Conservation (phyloP, 1,284 basidiomycete genomes). For the Sphaerobolus stellatus region DNA sequence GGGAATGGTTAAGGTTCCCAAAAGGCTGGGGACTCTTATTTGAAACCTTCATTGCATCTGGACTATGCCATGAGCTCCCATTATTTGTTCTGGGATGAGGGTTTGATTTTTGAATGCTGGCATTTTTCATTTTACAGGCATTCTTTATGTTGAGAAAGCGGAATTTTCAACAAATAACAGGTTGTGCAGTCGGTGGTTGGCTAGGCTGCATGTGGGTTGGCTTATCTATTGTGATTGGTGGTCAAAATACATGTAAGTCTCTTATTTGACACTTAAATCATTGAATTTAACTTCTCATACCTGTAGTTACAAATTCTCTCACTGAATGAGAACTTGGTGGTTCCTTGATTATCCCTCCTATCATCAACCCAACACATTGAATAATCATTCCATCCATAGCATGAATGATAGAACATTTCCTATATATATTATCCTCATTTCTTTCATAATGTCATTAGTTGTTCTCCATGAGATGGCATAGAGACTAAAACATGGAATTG, state of each 20-base stretch:
- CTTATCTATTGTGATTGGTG: constrained; percentile 54
- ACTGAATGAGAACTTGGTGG: constrained; percentile 61
- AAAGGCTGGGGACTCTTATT: constrained; percentile 57
- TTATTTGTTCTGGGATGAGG: constrained; percentile 62
- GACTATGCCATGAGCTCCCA: constrained; percentile 65
- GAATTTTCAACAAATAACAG: constrained; percentile 54
- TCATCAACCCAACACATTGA: constrained; percentile 49
- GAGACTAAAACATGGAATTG: too few species aligned
- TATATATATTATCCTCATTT: too few species aligned
- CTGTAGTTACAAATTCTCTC: constrained; percentile 61
- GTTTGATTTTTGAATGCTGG: constrained; percentile 47
- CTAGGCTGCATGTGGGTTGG: constrained; percentile 65
- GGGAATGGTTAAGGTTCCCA: constrained; percentile 34
- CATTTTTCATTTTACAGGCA: constrained; percentile 66
- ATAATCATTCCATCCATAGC: constrained; percentile 33
- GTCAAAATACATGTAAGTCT: constrained; percentile 57
- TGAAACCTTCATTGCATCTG: constrained; percentile 71
- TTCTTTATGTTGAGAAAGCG: constrained; percentile 58
- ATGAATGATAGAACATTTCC: too few species aligned
- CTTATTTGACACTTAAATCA: constrained; percentile 1
- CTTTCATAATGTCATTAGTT: too few species aligned
- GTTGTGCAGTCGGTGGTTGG: constrained; percentile 55
- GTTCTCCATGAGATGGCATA: too few species aligned
- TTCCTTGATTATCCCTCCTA: constrained; percentile 55
- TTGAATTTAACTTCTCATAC: background rate